Evolutionary conservation across 2,329 filamentous ascomycete genomes (phyloP).

Genomic region (Teratosphaeria destructans): DNA sequence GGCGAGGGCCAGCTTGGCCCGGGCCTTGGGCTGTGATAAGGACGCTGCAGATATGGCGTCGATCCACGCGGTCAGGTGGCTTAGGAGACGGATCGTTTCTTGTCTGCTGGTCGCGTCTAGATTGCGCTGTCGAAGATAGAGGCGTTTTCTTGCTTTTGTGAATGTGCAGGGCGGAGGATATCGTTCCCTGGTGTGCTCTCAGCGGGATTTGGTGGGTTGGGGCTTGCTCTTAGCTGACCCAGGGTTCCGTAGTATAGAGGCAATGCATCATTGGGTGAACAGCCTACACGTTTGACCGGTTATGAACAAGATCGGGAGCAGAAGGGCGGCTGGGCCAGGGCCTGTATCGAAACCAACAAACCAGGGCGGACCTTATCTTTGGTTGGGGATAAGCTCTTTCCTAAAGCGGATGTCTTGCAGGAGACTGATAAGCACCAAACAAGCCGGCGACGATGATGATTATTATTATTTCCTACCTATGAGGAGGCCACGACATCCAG

Average conservation of each 20-base stretch:
- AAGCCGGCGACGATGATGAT: background rate
- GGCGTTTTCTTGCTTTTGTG: background rate
- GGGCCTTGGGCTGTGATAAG: background rate
- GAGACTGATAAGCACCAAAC: background rate
- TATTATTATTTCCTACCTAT: background rate
- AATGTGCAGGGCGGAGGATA: background rate
- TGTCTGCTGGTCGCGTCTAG: background rate
- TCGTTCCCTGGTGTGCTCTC: background rate
- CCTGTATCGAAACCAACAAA: background rate
- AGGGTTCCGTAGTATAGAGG: background rate
- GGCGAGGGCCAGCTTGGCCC: background rate
- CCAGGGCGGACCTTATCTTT: constrained; percentile 5
- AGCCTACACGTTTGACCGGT: background rate
- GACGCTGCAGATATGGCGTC: background rate
- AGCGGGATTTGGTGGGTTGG: background rate
- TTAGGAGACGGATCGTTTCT: background rate
- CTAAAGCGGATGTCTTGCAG: constrained; percentile 4
- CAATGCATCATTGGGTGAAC: background rate
- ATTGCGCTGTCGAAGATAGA: background rate
- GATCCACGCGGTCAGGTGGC: background rate
- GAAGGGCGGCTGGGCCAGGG: background rate
- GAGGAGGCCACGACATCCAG: background rate
- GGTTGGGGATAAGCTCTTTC: constrained; percentile 4
- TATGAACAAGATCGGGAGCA: background rate
- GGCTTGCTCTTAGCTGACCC: too few relatives aligned